Base-by-base conservation (phyloP, 768 basidiomycete genomes). In the Trametes cinnabarina region DNA sequence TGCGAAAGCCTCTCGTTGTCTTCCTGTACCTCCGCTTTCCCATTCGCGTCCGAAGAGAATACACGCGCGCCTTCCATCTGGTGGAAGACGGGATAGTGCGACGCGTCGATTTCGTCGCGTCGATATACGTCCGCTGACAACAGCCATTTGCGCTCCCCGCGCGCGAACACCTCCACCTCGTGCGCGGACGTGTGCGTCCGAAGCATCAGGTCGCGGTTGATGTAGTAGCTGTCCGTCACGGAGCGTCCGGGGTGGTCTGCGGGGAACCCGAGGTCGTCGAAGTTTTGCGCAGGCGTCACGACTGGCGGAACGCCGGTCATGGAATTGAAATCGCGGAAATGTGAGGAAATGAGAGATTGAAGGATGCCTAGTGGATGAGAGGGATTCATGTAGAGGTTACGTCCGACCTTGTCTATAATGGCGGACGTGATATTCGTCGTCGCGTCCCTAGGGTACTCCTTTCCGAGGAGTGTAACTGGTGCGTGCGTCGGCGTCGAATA, bases 161-260 rank as follows among this genome's bases (percentile, higher is more conserved):
- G 75, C 30, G 81, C 73, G 71, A 97, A 98, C 7, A 86, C 86
- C 58, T 97, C 94, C 30, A 98, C 90, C 75, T 99, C 96, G 70
- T 99, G 97, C 4, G 97, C 93, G n/a, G 91, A 94, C 1, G 97
- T 98, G 71, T 99, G 97, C 0, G 97, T 98, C 40, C 97, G 88
- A 35, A 99, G 84, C 92, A 99, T 94, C 68, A 88, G 77, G 65
- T 85, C 77, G 66, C 80, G 82, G 76, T 98, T 98, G 69, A 97
- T 79, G 74, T 99, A 99, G 79, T 99, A 99, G 68, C 89, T 92
- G 76, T 99, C 97, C 41, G 91, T 92, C 43, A 85, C 77, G 22
- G 89, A 80, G 58, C 97, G 85, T 17, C 97, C 96, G 0, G 96
- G 94, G 71, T 99, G 97, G 76, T 98, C 94, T 14, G 76, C 66